Percentiles rank a stretch among this genome's conserved stretches.
Conservation (phyloP, 164 flowering plant genomes). For the Tinospora cordifolia region DNA sequence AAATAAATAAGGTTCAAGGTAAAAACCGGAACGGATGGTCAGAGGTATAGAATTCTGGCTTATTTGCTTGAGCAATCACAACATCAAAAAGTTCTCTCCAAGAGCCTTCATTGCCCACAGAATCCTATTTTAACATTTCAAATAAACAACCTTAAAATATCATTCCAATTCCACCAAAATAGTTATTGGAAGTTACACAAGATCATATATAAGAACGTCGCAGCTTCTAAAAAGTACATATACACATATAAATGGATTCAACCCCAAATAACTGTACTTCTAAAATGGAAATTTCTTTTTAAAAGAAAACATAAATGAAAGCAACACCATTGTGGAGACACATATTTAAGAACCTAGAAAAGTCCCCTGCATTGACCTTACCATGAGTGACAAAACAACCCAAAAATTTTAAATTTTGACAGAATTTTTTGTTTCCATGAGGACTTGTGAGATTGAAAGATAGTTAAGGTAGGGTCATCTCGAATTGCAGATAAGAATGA, state of each 20-base stretch:
- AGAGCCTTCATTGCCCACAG: slow-evolving; percentile 45
- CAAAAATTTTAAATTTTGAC: no score
- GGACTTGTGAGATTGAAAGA: no score
- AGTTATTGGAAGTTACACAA: neutral
- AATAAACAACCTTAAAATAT: slow-evolving; percentile 6
- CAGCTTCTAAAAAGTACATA: neutral
- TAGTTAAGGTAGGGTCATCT: no score
- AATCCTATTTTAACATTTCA: slow-evolving; percentile 47
- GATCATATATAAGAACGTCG: neutral
- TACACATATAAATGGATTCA: neutral
- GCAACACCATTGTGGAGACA: no score
- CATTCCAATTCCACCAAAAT: neutral
- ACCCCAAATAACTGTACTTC: no score
- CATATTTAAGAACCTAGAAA: no score
- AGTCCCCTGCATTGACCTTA: no score
- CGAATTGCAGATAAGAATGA: no score
- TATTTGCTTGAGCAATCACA: slow-evolving; percentile 91
- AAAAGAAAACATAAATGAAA: no score
- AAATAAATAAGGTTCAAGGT: slow-evolving; percentile 5
- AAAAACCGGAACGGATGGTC: slow-evolving; percentile 94
- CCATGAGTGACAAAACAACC: no score
- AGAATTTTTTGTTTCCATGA: no score
- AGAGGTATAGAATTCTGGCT: slow-evolving; percentile 89
- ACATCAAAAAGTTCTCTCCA: slow-evolving; percentile 99
- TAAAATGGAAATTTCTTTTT: no score